A percentile compares a stretch with the other conserved stretches of the same genome.
Conservation (phyloP, 1,139 yeast species). For the Yamadazyma triangularis region DNA sequence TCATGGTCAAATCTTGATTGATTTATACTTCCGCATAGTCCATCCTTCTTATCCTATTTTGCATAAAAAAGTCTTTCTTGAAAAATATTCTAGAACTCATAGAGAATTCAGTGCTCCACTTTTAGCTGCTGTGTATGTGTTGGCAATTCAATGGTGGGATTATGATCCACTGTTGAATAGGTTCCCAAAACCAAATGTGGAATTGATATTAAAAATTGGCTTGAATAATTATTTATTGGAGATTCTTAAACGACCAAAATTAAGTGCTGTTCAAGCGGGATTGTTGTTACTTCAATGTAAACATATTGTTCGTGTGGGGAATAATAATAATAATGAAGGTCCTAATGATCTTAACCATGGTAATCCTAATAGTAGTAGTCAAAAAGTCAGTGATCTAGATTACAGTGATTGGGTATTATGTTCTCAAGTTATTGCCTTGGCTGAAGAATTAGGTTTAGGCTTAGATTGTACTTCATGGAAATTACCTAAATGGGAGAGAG, state of each 20-base stretch:
- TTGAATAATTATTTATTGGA: constrained; percentile 61
- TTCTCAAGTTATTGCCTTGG: constrained; percentile 78
- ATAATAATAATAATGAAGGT: constrained; percentile 3
- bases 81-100: constrained; percentile 71
- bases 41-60: constrained; percentile 78
- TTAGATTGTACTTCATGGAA: constrained; percentile 85
- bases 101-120: constrained; percentile 75
- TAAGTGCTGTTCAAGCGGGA: constrained; percentile 81
- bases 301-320: constrained; percentile 24
- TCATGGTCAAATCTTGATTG: constrained; percentile 68
- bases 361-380: constrained; percentile 5
- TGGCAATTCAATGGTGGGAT: constrained; percentile 84
- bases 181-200: constrained; percentile 64
- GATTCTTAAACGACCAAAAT: constrained; percentile 66
- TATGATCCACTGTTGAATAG: constrained; percentile 65
- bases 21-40: constrained; percentile 66
- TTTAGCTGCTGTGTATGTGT: constrained; percentile 68
- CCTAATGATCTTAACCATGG: constrained; percentile 4
- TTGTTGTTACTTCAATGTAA: constrained; percentile 63
- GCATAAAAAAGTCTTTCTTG: constrained; percentile 72
- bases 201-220: constrained; percentile 41
- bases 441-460: constrained; percentile 85
- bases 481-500: constrained; percentile 89
- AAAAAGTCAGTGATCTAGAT: constrained; percentile 37
- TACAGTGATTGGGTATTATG: constrained; percentile 80